Conservation (phyloP, 306 rosid genomes). For the Castanopsis chinensis region DNA sequence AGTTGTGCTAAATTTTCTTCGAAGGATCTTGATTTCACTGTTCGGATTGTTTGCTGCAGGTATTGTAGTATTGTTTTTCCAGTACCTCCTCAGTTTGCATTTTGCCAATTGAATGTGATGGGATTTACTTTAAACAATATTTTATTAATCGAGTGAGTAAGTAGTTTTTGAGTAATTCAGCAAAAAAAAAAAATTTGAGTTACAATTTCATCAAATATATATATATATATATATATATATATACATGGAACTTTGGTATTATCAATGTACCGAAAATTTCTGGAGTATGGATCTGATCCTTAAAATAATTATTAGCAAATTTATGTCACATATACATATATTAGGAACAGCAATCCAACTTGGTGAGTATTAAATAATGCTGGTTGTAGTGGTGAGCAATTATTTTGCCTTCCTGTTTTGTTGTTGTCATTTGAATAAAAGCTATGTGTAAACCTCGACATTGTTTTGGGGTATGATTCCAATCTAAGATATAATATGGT, state of each 20-base stretch:
- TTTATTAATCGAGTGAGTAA: background rate
- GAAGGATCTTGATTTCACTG: background rate
- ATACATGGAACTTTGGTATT: background rate
- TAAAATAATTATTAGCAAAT: no score
- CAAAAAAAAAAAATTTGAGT: no score
- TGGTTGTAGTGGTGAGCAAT: background rate
- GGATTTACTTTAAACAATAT: background rate
- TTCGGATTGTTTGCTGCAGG: background rate
- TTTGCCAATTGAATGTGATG: background rate
- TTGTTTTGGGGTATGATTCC: background rate
- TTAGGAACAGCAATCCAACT: background rate
- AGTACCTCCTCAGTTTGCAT: background rate
- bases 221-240: background rate
- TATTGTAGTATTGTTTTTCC: background rate
- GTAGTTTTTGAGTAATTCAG: no score
- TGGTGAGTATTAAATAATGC: no score
- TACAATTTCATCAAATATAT: background rate
- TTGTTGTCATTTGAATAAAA: slow-evolving; percentile 20
- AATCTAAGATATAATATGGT: slow-evolving; percentile 16
- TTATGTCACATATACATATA: background rate
- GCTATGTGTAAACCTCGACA: slow-evolving; percentile 7
- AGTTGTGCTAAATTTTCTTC: no score
- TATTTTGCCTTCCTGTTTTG: slow-evolving; percentile 7
- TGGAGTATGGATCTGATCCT: background rate
- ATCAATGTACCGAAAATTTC: no score